phyloP scores from a whole-genome alignment of 2,329 filamentous ascomycete genomes.

The Colletotrichum horii region DNA sequence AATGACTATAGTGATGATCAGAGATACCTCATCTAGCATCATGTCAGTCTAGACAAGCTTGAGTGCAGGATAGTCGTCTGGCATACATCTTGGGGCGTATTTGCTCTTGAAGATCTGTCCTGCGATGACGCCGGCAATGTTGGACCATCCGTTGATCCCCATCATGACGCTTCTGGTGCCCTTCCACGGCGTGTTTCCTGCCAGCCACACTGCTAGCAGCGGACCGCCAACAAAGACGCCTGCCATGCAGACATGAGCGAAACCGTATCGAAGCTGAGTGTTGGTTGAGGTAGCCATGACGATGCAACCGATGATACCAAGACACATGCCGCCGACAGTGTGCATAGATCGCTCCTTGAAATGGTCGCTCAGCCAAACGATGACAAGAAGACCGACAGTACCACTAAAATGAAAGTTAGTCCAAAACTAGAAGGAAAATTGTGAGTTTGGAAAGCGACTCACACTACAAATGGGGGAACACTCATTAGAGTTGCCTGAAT shows the following conservation, averaged over 20 bases:
- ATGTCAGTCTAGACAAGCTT: background rate
- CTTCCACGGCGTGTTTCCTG: constrained; percentile 57
- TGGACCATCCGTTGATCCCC: constrained; percentile 58
- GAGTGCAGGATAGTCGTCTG: background rate
- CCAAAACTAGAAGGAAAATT: background rate
- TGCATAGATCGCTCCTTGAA: constrained; percentile 26
- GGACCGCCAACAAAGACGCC: constrained; percentile 53
- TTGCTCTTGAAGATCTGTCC: constrained; percentile 28
- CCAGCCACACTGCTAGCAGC: constrained; percentile 56
- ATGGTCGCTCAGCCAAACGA: constrained; percentile 25
- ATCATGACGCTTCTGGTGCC: constrained; percentile 47
- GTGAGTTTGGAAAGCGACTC: background rate
- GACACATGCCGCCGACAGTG: constrained; percentile 22
- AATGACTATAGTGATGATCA: constrained; percentile 24
- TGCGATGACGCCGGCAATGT: constrained; percentile 27
- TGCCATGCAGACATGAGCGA: constrained; percentile 26
- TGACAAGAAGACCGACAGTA: constrained; percentile 6
- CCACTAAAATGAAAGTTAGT: constrained; percentile 17
- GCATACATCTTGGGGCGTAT: constrained; percentile 24
- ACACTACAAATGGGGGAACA: background rate
- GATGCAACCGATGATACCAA: constrained; percentile 24
- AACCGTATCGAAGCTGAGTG: constrained; percentile 25
- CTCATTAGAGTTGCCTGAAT: background rate
- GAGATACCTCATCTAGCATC: constrained; percentile 3
- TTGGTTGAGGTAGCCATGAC: constrained; percentile 25